Evolutionary conservation across 768 basidiomycete species (phyloP).

Genomic region (Leccinum fibrillosum): DNA sequence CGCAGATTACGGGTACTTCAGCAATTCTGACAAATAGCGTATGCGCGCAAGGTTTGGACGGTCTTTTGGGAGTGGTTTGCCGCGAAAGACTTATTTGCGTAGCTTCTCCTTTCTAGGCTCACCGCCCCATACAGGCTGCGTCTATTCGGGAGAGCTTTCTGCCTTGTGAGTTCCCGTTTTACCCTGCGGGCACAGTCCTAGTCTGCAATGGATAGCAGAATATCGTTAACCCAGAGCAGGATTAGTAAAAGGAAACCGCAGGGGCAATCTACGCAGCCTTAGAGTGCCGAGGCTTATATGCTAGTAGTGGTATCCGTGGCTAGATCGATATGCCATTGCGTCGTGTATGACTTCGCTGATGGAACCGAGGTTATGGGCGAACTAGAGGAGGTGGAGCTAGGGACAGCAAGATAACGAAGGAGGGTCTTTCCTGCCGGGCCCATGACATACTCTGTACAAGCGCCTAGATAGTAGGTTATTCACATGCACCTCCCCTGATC

Average conservation of each 20-base stretch:
- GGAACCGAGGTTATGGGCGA: not conserved
- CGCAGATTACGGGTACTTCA: slow-evolving; percentile 35
- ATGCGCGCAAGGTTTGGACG: slow-evolving; percentile 37
- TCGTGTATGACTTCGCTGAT: slow-evolving; percentile 63
- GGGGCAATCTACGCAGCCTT: slow-evolving; percentile 68
- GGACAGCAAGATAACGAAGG: slow-evolving; percentile 8
- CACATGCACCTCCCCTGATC: not conserved
- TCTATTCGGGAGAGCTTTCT: slow-evolving; percentile 16
- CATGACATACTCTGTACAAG: not conserved
- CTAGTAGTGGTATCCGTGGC: slow-evolving; percentile 69
- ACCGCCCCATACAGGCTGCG: slow-evolving; percentile 7
- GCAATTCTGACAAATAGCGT: slow-evolving; percentile 44
- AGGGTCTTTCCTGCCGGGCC: not conserved
- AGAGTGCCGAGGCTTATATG: slow-evolving; percentile 78
- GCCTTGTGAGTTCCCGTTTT: slow-evolving; percentile 78
- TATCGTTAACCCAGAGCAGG: slow-evolving; percentile 53
- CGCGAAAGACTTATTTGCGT: slow-evolving; percentile 74
- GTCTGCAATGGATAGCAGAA: slow-evolving; percentile 81
- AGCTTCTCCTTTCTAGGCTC: slow-evolving; percentile 54
- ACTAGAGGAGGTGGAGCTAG: slow-evolving; percentile 50
- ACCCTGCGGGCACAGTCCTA: slow-evolving; percentile 90
- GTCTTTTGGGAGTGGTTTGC: slow-evolving; percentile 58
- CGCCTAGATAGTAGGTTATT: not conserved
- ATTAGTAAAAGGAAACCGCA: slow-evolving; percentile 52
- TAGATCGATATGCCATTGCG: slow-evolving; percentile 80